phyloP scores from a whole-genome alignment of 2,329 filamentous ascomycete species.

The Lasiodiplodia sp. region DNA sequence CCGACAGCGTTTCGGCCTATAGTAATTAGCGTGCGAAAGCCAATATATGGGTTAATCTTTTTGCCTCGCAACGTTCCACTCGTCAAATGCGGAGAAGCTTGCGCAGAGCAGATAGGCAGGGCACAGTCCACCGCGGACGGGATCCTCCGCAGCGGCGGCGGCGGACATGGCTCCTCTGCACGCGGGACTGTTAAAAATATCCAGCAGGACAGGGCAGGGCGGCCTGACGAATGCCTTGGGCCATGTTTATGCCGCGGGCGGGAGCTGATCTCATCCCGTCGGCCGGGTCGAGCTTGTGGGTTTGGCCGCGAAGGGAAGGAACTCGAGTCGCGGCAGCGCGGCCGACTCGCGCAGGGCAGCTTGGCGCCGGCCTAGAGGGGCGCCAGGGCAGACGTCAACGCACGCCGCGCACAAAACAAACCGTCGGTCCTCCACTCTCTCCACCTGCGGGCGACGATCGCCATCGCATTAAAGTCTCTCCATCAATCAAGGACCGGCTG shows the following conservation, averaged over 20 bases:
- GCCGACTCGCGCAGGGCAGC: slow-evolving; percentile 7
- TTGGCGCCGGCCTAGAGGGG: background rate
- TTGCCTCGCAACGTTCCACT: slow-evolving; percentile 26
- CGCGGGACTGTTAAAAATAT: slow-evolving; percentile 18
- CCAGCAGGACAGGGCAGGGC: background rate
- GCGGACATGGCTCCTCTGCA: background rate
- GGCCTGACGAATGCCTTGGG: slow-evolving; percentile 8
- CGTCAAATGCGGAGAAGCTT: slow-evolving; percentile 22
- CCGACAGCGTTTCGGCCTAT: slow-evolving; percentile 23
- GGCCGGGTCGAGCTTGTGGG: background rate
- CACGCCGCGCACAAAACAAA: background rate
- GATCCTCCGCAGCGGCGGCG: slow-evolving; percentile 4
- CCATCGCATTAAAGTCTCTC: slow-evolving; percentile 27
- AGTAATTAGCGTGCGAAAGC: slow-evolving; percentile 8
- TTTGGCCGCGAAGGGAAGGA: background rate
- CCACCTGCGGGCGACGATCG: slow-evolving; percentile 7
- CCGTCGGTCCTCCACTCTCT: background rate
- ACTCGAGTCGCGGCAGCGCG: background rate
- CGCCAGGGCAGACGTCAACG: slow-evolving; percentile 23
- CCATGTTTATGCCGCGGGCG: slow-evolving; percentile 5
- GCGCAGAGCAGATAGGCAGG: slow-evolving; percentile 21
- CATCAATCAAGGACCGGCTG: slow-evolving; percentile 21
- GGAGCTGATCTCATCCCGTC: slow-evolving; percentile 18
- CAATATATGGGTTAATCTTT: slow-evolving; percentile 24
- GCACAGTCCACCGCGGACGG: slow-evolving; percentile 12